These are phyloP conservation scores for Endocladia muricata DNA, from an alignment of 31 red algal genomes.

Conservation along the genomic window DNA sequence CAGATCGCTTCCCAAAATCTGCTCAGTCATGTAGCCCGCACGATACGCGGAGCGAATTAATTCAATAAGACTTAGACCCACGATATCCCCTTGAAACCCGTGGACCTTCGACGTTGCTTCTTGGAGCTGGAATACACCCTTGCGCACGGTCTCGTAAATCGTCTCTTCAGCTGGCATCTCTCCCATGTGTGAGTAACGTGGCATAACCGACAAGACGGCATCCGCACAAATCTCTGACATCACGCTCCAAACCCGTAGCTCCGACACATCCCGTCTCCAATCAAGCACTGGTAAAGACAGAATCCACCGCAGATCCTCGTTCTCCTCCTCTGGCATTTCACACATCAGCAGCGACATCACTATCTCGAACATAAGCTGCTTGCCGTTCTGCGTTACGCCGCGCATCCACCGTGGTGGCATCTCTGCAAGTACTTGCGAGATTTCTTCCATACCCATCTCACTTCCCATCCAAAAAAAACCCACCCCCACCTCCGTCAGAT, in stretches of 20 bases:
- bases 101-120: slow-evolving; percentile 46
- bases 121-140: slow-evolving; percentile 25
- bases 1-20: slow-evolving; percentile 25
- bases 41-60: slow-evolving; percentile 38
- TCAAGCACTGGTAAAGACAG: slow-evolving; percentile 31
- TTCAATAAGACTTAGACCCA: slow-evolving; percentile 41
- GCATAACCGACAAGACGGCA: slow-evolving; percentile 27
- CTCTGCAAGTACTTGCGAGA: slow-evolving; percentile 38
- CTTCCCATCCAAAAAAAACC: slow-evolving; percentile 54
- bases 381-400: slow-evolving; percentile 52
- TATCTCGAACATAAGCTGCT: slow-evolving; percentile 58
- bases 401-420: slow-evolving; percentile 68
- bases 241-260: slow-evolving; percentile 20
- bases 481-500: slow-evolving; percentile 29
- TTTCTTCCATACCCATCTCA: slow-evolving; percentile 43
- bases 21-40: slow-evolving; percentile 36
- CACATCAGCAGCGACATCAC: slow-evolving; percentile 53
- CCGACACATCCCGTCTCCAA: slow-evolving; percentile 38
- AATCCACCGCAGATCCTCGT: slow-evolving; percentile 23
- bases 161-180: background rate
- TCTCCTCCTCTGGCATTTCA: slow-evolving; percentile 31
- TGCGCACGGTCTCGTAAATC: slow-evolving; percentile 24
- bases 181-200: background rate
- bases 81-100: slow-evolving; percentile 50
- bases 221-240: slow-evolving; percentile 49